Evolutionary conservation across 768 basidiomycete species (phyloP).

Genomic region (Trametes meyenii): DNA sequence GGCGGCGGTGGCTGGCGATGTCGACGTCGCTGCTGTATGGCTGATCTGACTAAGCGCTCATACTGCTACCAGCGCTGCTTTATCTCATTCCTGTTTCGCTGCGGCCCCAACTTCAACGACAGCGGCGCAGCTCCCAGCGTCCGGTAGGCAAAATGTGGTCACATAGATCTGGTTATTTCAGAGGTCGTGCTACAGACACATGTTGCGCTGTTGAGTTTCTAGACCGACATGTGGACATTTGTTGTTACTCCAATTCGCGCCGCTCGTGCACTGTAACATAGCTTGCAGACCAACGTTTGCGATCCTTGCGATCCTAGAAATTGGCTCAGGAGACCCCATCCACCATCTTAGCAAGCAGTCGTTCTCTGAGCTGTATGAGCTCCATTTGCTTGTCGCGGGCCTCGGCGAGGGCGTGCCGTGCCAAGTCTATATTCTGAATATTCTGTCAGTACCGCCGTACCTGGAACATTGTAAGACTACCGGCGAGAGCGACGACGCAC

Average conservation of each 20-base stretch:
- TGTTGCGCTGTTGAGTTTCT: too few species aligned
- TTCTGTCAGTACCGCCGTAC: background rate
- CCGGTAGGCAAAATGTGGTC: background rate
- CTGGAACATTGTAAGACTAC: background rate
- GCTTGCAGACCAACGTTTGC: background rate
- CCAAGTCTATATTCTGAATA: slow-evolving; percentile 49
- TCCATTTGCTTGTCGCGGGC: slow-evolving; percentile 49
- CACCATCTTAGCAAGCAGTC: slow-evolving; percentile 50
- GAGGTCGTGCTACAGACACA: too few species aligned
- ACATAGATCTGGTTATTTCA: background rate
- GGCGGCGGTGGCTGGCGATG: slow-evolving; percentile 7
- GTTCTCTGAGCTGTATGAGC: slow-evolving; percentile 49
- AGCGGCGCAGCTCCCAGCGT: background rate
- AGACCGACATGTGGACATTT: too few species aligned
- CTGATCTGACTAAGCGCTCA: slow-evolving; percentile 4
- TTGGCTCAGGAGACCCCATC: slow-evolving; percentile 35
- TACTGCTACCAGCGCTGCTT: background rate
- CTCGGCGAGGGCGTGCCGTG: slow-evolving; percentile 43
- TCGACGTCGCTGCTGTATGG: background rate
- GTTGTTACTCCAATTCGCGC: too few species aligned
- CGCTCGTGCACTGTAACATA: background rate
- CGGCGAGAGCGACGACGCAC: slow-evolving; percentile 31
- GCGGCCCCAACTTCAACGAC: background rate
- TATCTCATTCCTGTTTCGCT: background rate
- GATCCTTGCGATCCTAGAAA: background rate